phyloP scores from a whole-genome alignment of 148 eudicot genomes.

The Vaccinium vitisidaea region DNA sequence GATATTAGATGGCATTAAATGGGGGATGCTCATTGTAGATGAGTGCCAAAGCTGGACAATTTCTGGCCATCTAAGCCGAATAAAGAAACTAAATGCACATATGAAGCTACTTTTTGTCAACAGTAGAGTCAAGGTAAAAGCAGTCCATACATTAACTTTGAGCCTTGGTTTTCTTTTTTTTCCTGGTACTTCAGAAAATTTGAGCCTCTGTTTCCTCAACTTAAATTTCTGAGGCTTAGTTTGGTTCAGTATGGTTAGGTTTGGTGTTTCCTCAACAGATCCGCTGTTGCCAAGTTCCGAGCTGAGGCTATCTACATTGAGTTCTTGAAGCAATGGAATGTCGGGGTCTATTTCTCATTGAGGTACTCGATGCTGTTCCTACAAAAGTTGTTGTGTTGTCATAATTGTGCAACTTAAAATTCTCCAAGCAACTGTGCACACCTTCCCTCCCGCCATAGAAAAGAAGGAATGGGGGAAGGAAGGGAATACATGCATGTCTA shows the following conservation, averaged over 20 bases:
- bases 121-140: too few relatives aligned
- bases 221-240: too few relatives aligned
- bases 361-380: constrained; percentile 51
- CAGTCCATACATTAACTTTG: too few relatives aligned
- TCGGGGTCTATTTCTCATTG: constrained; percentile 92
- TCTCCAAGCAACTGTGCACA: neutral
- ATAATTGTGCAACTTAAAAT: neutral
- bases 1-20: constrained; percentile 37
- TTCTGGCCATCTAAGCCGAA: constrained; percentile 1
- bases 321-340: constrained; percentile 96
- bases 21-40: constrained; percentile 59
- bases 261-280: constrained; percentile 22
- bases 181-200: too few relatives aligned
- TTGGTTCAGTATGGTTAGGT: too few relatives aligned
- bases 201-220: too few relatives aligned
- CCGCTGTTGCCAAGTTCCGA: constrained; percentile 73
- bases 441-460: neutral
- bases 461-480: neutral
- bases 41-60: constrained; percentile 37
- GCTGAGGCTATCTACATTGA: constrained; percentile 77
- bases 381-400: neutral
- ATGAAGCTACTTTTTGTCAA: too few relatives aligned
- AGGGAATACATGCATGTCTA: neutral
- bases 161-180: too few relatives aligned
- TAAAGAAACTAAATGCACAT: too few relatives aligned